Evolutionary conservation across 108 stramenopile genomes (phyloP).

Genomic region (Licmophora abbreviata): DNA sequence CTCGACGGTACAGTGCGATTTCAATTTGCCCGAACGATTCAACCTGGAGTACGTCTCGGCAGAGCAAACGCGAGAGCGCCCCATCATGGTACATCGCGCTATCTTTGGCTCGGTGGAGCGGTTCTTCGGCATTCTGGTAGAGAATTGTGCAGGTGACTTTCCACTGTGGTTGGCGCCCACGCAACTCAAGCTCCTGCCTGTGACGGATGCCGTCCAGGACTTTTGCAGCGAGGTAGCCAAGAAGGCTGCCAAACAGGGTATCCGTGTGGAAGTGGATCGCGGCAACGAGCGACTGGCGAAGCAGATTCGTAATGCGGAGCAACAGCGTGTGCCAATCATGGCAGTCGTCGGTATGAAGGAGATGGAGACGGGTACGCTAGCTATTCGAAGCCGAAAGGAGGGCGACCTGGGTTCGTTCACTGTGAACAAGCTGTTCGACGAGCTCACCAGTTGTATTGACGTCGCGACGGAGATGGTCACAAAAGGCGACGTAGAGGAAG

Average conservation of each 20-base stretch:
- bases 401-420: slow-evolving; percentile 85
- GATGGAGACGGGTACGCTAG: slow-evolving; percentile 74
- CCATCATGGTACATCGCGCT: slow-evolving; percentile 95
- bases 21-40: slow-evolving; percentile 97
- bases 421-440: slow-evolving; percentile 64
- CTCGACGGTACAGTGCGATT: slow-evolving; percentile 97
- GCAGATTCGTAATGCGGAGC: slow-evolving; percentile 95
- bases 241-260: slow-evolving; percentile 63
- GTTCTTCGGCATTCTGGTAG: slow-evolving; percentile 96
- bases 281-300: slow-evolving; percentile 90
- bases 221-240: slow-evolving; percentile 82
- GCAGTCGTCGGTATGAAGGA: slow-evolving; percentile 92
- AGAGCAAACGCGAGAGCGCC: slow-evolving; percentile 70
- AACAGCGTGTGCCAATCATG: slow-evolving; percentile 89
- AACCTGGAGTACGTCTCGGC: slow-evolving; percentile 81
- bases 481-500: slow-evolving; percentile 44
- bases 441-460: slow-evolving; percentile 49
- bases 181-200: slow-evolving; percentile 90
- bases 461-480: slow-evolving; percentile 66
- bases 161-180: slow-evolving; percentile 94
- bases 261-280: slow-evolving; percentile 88
- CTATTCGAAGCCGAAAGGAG: slow-evolving; percentile 74
- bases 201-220: slow-evolving; percentile 86
- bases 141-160: slow-evolving; percentile 92
- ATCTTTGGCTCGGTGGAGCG: slow-evolving; percentile 98